phyloP scores from a whole-genome alignment of 768 basidiomycete species.

The Trametes punicea region DNA sequence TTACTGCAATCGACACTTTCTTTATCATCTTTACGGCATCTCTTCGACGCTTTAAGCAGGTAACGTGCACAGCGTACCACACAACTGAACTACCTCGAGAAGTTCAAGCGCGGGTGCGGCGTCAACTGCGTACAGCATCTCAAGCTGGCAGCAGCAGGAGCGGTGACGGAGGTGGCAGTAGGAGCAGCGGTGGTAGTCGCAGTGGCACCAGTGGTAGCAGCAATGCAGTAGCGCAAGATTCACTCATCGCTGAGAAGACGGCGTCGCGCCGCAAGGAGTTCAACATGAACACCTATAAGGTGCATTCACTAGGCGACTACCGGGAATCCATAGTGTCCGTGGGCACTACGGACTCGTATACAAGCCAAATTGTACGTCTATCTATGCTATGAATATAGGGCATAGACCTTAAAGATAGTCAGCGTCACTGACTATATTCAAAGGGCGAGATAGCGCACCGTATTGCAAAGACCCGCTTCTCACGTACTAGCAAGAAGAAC shows the following conservation, averaged over 20 bases:
- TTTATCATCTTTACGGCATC: slow-evolving; percentile 8
- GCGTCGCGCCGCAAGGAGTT: slow-evolving; percentile 5
- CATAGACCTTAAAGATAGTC: not conserved
- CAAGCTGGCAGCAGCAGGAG: not conserved
- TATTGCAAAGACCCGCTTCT: not conserved
- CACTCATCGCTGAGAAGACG: not conserved
- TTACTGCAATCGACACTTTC: not conserved
- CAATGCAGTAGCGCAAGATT: no score
- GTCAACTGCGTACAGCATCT: not conserved
- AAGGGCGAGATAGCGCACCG: not conserved
- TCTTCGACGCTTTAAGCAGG: slow-evolving; percentile 24
- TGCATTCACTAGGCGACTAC: slow-evolving; percentile 27
- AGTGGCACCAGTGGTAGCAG: not conserved
- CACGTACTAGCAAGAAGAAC: slow-evolving; percentile 1
- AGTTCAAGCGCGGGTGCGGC: slow-evolving; percentile 16
- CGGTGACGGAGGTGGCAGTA: not conserved
- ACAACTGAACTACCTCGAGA: slow-evolving; percentile 40
- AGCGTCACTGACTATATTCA: not conserved
- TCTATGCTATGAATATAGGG: not conserved
- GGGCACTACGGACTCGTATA: slow-evolving; percentile 26
- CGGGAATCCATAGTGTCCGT: not conserved
- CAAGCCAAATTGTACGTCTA: slow-evolving; percentile 25
- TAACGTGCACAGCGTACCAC: slow-evolving; percentile 28
- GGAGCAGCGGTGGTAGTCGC: not conserved
- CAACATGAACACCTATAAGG: slow-evolving; percentile 28